Base-by-base conservation (phyloP, 345 rosid genomes). In the Aquilaria yunnanensis region DNA sequence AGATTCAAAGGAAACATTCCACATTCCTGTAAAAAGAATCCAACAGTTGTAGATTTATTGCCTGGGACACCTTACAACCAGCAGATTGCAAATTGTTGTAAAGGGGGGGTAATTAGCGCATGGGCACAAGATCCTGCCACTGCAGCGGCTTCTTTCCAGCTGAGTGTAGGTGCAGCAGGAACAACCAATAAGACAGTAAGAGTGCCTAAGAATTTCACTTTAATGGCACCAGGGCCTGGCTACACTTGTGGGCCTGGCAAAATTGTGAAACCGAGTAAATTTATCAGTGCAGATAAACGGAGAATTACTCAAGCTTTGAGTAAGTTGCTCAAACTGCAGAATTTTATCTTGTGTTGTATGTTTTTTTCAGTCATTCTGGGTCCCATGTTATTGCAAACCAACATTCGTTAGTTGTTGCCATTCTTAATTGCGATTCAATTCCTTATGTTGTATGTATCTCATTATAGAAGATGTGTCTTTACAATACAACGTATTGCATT, bases 161-260 rank as follows among this genome's bases (percentile, higher is more conserved):
- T 93, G 47, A 86, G 75, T 45, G 87, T 86, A 14, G 98, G 98
- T 32, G 59, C 68, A 50, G 84, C 97, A 57, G 98, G 98, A 66
- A 90, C 90, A 37, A 78, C 78, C 30, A 85, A 83, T 57, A 90
- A 57, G 43, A 90, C 94, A 0, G 92, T 90, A 53, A 75, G 81
- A 65, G 64, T 89, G 43, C 97, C 98, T 8, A 78, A 63, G 70
- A 90, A 93, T 67, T 76, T 90, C 69, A 93, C 92, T 52, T 68
- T 93, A 55, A 71, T 70, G 60, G 84, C 83, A 58, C 96, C 97
- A 7, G 98, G 94, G 48, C 97, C 94, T 7, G 98, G 98, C 57
- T 93, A 90, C 59, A 80, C 96, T 8, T 90, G 98, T 43, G 83
- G 89, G 1, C 87, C 82, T 0, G 94, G 83, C 1, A 81, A 82